Evolutionary conservation across 805 yeast species (phyloP), one percentile per base, ranked within the genome.

Genomic region (Pichia cephalocereana): DNA sequence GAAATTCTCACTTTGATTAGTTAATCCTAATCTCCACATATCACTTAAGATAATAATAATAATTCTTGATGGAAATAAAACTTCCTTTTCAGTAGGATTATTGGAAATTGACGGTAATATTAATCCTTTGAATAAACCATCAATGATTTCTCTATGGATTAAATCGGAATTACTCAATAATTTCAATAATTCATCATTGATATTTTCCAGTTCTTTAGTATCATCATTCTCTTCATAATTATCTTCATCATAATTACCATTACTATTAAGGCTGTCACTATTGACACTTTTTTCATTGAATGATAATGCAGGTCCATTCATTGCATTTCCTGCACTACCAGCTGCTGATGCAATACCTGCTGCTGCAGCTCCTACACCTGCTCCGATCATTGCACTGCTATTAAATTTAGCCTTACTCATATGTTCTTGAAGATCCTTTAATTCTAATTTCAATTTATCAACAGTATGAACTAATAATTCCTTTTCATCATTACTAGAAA

Each of bases 11-110:
- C 91, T 82, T 66, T 91, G 96, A 55, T 84, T 80, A 15, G 96
- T 88, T 59, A 89, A 76, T 2, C 98, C 98, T 43, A 91, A 74
- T 68, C 98, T 79, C 99, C 99, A 93, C 98, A 93, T 89, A 66
- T 93, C 99, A 59, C 95, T 83, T 54, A 91, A 72, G 34, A 91
- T 83, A 55, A 93, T 84, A 60, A 93, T 91, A 60, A 93, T 81
- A 55, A 93, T 87, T 72, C 96, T 81, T 2, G 97, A 93, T 28
- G 99, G 99, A 80, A 89, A 93, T 47, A 93, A 72, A 11, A 91
- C 95, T 64, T 93, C 98, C 61, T 89, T 88, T 62, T 87, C 78
- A 15, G 90, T 81, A 54, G 88, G 71, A 58, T 93, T 89, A 43
- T 85, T 87, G 51, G 88, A 85, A 23, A 95, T 83, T 38, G 82